A percentile compares a stretch with the other conserved stretches of the same genome.
Evolutionary conservation across 2,329 filamentous ascomycete genomes (phyloP).

Genomic region (Ophiostoma ulmi): DNA sequence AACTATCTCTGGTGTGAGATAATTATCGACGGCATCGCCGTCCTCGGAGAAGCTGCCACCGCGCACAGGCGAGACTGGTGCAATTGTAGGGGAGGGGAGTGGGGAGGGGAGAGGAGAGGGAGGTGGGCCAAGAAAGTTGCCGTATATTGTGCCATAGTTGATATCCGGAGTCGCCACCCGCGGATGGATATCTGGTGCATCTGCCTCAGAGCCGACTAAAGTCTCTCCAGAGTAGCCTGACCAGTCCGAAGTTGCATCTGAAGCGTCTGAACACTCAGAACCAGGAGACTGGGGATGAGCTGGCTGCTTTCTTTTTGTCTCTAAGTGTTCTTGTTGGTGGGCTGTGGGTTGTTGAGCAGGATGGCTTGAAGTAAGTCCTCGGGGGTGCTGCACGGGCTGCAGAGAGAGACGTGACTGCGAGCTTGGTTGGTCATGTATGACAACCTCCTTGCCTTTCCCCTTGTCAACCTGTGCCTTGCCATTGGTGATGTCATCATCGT

Average conservation of each 20-base stretch:
- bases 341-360: no score
- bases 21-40: not conserved
- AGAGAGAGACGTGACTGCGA: not conserved
- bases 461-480: not conserved
- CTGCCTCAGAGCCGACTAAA: not conserved
- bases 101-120: not conserved
- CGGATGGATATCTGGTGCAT: not conserved
- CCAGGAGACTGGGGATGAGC: not conserved
- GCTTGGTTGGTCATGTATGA: not conserved
- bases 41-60: not conserved
- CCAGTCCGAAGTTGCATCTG: not conserved
- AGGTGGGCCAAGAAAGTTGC: not conserved
- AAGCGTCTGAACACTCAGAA: not conserved
- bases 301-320: not conserved
- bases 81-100: not conserved
- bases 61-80: not conserved
- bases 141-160: not conserved
- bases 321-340: not conserved
- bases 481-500: not conserved
- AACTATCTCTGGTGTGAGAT: not conserved
- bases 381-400: not conserved
- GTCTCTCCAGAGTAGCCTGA: not conserved
- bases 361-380: no score
- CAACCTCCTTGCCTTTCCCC: not conserved
- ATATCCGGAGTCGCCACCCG: not conserved